Evolutionary conservation across 2,329 filamentous ascomycete species (phyloP).

Genomic region (Penicillium sp.): DNA sequence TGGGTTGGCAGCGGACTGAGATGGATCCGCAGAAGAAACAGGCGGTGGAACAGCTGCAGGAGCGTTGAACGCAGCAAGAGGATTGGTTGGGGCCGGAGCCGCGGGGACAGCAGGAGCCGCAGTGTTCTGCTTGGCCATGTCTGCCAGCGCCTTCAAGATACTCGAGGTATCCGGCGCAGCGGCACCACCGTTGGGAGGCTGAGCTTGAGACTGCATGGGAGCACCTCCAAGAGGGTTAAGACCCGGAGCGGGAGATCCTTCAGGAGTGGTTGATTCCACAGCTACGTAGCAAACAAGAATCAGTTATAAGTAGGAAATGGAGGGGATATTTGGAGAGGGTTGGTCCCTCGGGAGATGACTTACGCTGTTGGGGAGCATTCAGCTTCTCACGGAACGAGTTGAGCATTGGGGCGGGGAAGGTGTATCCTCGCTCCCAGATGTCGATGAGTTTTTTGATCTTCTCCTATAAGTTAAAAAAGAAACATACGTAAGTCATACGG

Average conservation of each 20-base stretch:
- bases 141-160: slow-evolving; percentile 78
- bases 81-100: slow-evolving; percentile 44
- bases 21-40: slow-evolving; percentile 49
- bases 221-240: slow-evolving; percentile 44
- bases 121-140: slow-evolving; percentile 77
- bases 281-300: slow-evolving; percentile 49
- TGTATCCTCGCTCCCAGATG: slow-evolving; percentile 96
- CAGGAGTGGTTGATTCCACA: slow-evolving; percentile 70
- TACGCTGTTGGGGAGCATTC: slow-evolving; percentile 66
- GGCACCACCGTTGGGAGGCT: slow-evolving; percentile 28
- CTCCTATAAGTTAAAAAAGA: slow-evolving; percentile 68
- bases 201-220: slow-evolving; percentile 17
- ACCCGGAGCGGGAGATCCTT: slow-evolving; percentile 54
- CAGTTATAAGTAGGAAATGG: not conserved
- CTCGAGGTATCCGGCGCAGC: slow-evolving; percentile 61
- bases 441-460: slow-evolving; percentile 95
- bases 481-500: slow-evolving; percentile 55
- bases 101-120: slow-evolving; percentile 49
- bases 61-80: slow-evolving; percentile 55
- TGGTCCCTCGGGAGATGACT: too few relatives aligned
- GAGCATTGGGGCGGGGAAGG: slow-evolving; percentile 82
- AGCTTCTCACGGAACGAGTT: slow-evolving; percentile 82
- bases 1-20: slow-evolving; percentile 64
- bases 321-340: not conserved
- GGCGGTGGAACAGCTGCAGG: slow-evolving; percentile 48